A percentile compares a stretch with the other conserved stretches of the same genome.
phyloP scores from a whole-genome alignment of 805 yeast species.

The Cyberlindnera misumaiensis region DNA sequence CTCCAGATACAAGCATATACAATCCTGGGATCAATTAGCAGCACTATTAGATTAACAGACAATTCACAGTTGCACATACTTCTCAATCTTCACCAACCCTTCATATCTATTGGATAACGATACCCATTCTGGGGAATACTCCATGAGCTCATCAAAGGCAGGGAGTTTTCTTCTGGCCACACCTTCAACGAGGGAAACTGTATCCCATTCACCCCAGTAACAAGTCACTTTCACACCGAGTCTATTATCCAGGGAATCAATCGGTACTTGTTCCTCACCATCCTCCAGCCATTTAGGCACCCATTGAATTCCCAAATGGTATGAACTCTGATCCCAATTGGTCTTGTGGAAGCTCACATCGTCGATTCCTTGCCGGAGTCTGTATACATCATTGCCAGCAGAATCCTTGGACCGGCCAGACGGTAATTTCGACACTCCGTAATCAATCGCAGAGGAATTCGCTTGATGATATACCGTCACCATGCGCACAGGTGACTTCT shows the following conservation, averaged over 20 bases:
- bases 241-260: slow-evolving; percentile 26
- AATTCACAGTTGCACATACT: slow-evolving; percentile 36
- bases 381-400: slow-evolving; percentile 41
- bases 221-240: slow-evolving; percentile 60
- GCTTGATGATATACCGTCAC: slow-evolving; percentile 43
- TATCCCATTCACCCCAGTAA: slow-evolving; percentile 71
- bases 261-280: slow-evolving; percentile 25
- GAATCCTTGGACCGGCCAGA: slow-evolving; percentile 26
- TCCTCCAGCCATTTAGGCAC: slow-evolving; percentile 49
- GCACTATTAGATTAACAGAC: slow-evolving; percentile 5
- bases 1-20: slow-evolving; percentile 14
- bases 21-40: slow-evolving; percentile 17
- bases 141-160: slow-evolving; percentile 63
- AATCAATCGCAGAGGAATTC: slow-evolving; percentile 1
- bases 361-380: slow-evolving; percentile 56
- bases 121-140: slow-evolving; percentile 58
- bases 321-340: slow-evolving; percentile 45
- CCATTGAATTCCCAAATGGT: slow-evolving; percentile 70
- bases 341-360: slow-evolving; percentile 58
- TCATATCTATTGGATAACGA: slow-evolving; percentile 58
- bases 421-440: slow-evolving; percentile 4
- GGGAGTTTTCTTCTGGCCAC: slow-evolving; percentile 43
- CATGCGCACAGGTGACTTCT: slow-evolving; percentile 56
- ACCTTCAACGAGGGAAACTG: slow-evolving; percentile 33
- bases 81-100: slow-evolving; percentile 60